Conservation (phyloP, 305 asterid genomes). For the Fraxinus nigra region DNA sequence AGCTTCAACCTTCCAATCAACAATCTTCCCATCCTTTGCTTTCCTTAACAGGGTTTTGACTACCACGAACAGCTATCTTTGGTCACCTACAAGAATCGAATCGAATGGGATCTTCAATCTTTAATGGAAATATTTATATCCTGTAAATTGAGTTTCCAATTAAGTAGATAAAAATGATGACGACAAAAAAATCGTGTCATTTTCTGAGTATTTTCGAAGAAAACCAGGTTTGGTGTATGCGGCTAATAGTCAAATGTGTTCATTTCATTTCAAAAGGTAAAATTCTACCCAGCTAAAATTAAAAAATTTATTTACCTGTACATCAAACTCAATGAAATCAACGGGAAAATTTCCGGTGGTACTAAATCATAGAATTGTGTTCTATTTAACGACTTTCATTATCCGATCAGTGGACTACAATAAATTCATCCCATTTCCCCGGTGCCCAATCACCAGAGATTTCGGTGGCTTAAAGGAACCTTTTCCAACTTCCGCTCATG, state of each 20-base stretch:
- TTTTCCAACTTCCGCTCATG: slow-evolving; percentile 54
- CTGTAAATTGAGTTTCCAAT: neutral
- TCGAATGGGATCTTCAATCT: neutral
- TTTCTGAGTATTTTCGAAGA: neutral
- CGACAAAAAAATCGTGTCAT: neutral
- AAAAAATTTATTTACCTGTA: slow-evolving; percentile 52
- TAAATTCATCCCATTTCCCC: slow-evolving; percentile 89
- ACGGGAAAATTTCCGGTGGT: slow-evolving; percentile 58
- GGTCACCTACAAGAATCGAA: slow-evolving; percentile 69
- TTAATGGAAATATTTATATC: neutral
- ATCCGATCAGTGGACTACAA: slow-evolving; percentile 78
- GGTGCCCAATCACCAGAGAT: slow-evolving; percentile 83
- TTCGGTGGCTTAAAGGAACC: slow-evolving; percentile 49
- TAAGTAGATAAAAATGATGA: neutral
- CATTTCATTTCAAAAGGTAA: neutral
- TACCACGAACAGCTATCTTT: slow-evolving; percentile 67
- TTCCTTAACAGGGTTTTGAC: slow-evolving; percentile 72
- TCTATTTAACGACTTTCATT: slow-evolving; percentile 75
- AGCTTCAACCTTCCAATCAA: slow-evolving; percentile 64
- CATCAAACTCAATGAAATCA: slow-evolving; percentile 92
- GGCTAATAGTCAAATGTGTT: slow-evolving; percentile 21
- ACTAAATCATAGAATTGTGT: slow-evolving; percentile 76
- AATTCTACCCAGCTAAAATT: too few species aligned
- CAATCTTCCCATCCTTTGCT: slow-evolving; percentile 66
- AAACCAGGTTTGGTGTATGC: slow-evolving; percentile 23